These are phyloP conservation scores for Magnusiomyces sp. DNA, from an alignment of 1,139 yeast genomes.

Conservation along the genomic window DNA sequence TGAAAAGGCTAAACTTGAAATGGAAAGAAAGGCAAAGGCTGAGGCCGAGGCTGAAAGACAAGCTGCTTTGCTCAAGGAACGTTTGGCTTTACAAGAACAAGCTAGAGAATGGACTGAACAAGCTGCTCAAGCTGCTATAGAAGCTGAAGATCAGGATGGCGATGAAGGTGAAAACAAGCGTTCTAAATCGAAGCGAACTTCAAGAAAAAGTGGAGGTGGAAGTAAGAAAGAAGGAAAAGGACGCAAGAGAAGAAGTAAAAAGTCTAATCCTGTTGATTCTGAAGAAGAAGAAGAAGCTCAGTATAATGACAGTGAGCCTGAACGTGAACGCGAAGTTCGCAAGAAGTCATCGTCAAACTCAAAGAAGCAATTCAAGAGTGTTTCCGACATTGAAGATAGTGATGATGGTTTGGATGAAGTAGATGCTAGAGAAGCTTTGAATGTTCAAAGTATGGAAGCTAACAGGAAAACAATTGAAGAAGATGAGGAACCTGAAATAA, in stretches of 20 bases:
- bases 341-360: constrained; percentile 4
- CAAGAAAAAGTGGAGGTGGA: constrained; percentile 15
- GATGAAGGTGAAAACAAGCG: constrained; percentile 17
- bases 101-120: constrained; percentile 74
- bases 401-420: constrained; percentile 5
- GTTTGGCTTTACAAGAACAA: constrained; percentile 67
- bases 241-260: constrained; percentile 15
- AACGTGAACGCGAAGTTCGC: constrained; percentile 16
- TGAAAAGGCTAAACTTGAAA: constrained; percentile 42
- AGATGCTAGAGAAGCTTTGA: constrained; percentile 16
- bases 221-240: constrained; percentile 8
- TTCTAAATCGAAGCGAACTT: constrained; percentile 15
- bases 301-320: background rate
- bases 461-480: constrained; percentile 11
- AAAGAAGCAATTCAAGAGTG: constrained; percentile 22
- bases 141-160: constrained; percentile 20
- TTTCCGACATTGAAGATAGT: constrained; percentile 13
- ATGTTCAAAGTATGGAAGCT: background rate
- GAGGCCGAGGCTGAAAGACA: constrained; percentile 35
- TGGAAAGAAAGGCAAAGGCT: constrained; percentile 27
- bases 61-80: constrained; percentile 53
- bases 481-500: constrained; percentile 12
- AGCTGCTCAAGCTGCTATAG: constrained; percentile 22
- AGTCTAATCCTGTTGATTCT: constrained; percentile 11
- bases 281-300: constrained; percentile 12